Conservation (phyloP, 192 early-diverging fungal species). For the Coemansia sp. region DNA sequence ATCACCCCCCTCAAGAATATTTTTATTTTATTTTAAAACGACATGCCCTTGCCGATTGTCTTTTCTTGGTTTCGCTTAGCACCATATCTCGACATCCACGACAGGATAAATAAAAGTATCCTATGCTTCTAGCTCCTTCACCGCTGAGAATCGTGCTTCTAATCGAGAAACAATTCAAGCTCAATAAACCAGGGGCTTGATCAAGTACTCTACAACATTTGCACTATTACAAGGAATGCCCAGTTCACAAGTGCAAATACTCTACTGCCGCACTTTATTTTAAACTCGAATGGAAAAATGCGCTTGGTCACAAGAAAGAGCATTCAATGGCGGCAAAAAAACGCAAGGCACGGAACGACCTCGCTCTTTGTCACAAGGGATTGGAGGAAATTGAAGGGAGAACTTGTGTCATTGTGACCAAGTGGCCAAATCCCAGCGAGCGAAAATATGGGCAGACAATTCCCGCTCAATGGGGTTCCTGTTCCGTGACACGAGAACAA, state of each 20-base stretch:
- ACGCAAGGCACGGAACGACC: neutral
- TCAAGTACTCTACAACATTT: too few relatives aligned
- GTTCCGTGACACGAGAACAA: constrained; percentile 2
- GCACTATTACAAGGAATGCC: too few relatives aligned
- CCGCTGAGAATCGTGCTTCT: neutral
- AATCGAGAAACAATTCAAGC: too few relatives aligned
- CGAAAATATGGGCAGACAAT: neutral
- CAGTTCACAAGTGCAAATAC: too few relatives aligned
- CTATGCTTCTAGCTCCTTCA: neutral
- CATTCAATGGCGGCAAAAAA: neutral
- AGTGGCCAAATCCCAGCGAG: neutral
- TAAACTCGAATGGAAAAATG: neutral
- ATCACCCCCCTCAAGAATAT: neutral
- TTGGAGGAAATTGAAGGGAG: neutral
- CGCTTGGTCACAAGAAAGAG: neutral
- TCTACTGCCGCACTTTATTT: neutral
- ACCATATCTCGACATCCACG: neutral
- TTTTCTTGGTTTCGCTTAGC: neutral
- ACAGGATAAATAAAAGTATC: neutral
- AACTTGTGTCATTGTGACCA: neutral
- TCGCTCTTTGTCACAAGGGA: constrained; percentile 1
- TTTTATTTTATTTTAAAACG: neutral
- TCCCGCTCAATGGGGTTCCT: neutral
- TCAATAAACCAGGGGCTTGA: too few relatives aligned
- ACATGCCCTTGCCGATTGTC: neutral